phyloP scores from a whole-genome alignment of 2,329 filamentous ascomycete genomes.

The Botrytis squamosa region DNA sequence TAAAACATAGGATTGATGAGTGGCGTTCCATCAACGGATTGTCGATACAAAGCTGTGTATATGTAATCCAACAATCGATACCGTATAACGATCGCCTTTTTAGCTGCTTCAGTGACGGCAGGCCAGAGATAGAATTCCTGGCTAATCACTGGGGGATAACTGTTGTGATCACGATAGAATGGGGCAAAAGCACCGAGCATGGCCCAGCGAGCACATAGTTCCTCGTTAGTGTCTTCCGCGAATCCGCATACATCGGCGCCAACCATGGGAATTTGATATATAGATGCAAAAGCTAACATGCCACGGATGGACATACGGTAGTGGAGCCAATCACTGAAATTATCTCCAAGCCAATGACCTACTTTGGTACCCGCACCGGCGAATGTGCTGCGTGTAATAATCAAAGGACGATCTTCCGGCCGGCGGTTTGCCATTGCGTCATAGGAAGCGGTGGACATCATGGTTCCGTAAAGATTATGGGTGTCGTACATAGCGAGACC shows the following conservation, averaged over 20 bases:
- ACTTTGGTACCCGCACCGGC: constrained; percentile 67
- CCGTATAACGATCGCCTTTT: constrained; percentile 67
- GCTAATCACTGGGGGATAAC: constrained; percentile 46
- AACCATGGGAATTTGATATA: constrained; percentile 68
- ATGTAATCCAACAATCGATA: constrained; percentile 78
- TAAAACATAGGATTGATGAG: constrained; percentile 71
- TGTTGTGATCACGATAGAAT: constrained; percentile 75
- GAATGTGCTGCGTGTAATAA: constrained; percentile 76
- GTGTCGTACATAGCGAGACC: constrained; percentile 70
- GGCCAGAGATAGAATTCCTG: constrained; percentile 76
- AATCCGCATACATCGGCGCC: constrained; percentile 79
- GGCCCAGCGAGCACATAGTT: constrained; percentile 74
- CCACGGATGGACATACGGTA: constrained; percentile 59
- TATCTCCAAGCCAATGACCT: constrained; percentile 61
- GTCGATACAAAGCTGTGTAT: constrained; percentile 66
- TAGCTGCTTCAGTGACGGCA: constrained; percentile 60
- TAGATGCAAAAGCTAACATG: constrained; percentile 59
- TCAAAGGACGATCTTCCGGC: constrained; percentile 61
- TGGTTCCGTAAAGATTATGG: constrained; percentile 73
- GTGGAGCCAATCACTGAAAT: constrained; percentile 56
- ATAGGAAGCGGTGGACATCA: constrained; percentile 69
- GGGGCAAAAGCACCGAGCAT: constrained; percentile 70
- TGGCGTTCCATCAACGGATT: constrained; percentile 61
- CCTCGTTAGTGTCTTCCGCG: constrained; percentile 62
- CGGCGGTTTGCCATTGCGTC: constrained; percentile 65